phyloP scores from a whole-genome alignment of 129 eudicot genomes.

The Centella asiatica region DNA sequence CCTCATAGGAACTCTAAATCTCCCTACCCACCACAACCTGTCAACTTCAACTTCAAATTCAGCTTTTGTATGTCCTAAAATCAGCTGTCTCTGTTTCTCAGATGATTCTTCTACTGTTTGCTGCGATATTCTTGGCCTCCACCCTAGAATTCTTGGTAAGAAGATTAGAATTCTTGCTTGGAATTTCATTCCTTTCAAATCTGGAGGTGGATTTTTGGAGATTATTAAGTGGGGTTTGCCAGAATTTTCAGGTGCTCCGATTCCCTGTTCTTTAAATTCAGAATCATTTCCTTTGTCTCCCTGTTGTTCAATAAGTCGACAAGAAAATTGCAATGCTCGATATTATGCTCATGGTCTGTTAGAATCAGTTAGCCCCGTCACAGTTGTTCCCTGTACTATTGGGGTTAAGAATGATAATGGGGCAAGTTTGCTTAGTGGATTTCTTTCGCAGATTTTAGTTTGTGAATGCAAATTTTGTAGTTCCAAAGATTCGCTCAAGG shows the following conservation, averaged over 20 bases:
- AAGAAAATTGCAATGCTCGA: constrained; percentile 14
- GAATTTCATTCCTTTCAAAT: constrained; percentile 70
- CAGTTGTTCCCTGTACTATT: constrained; percentile 48
- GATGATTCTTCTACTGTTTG: constrained; percentile 50
- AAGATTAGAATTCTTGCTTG: constrained; percentile 47
- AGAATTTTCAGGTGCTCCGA: background rate
- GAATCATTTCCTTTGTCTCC: constrained; percentile 28
- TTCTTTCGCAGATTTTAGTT: constrained; percentile 44
- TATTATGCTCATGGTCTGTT: constrained; percentile 34
- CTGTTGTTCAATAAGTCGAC: constrained; percentile 1
- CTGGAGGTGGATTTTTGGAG: constrained; percentile 49
- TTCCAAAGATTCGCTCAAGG: constrained; percentile 15
- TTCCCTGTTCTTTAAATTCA: background rate
- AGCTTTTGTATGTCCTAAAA: background rate
- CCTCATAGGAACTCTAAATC: constrained; percentile 53
- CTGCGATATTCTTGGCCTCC: constrained; percentile 57
- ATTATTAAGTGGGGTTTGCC: constrained; percentile 54
- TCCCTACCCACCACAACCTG: constrained; percentile 12
- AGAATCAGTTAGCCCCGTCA: constrained; percentile 64
- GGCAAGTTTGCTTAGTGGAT: constrained; percentile 30
- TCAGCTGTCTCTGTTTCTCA: constrained; percentile 44
- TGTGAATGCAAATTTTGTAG: constrained; percentile 61
- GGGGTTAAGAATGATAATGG: constrained; percentile 14
- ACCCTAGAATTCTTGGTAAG: constrained; percentile 33
- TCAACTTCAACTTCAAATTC: constrained; percentile 11